A percentile compares a stretch with the other conserved stretches of the same genome.
phyloP scores from a whole-genome alignment of 2,329 filamentous ascomycete species.

The Colletotrichum theobromicola region DNA sequence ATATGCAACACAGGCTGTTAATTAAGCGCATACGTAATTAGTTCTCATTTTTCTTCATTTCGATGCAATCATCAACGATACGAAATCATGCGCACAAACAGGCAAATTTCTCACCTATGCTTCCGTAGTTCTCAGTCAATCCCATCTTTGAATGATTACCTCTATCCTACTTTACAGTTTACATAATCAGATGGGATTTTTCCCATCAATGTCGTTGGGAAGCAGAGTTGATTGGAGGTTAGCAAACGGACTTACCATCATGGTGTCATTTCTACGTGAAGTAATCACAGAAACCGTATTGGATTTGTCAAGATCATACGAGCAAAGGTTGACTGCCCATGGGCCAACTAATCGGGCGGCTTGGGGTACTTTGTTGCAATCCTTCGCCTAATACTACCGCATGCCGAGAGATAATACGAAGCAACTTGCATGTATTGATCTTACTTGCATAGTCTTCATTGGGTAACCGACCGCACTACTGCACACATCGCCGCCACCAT shows the following conservation, averaged over 20 bases:
- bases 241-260: background rate
- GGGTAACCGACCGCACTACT: background rate
- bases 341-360: background rate
- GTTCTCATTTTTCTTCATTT: background rate
- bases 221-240: background rate
- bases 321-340: background rate
- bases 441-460: background rate
- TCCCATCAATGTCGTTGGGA: no score
- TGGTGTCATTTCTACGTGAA: background rate
- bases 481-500: background rate
- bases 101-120: background rate
- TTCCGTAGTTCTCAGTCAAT: background rate
- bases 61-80: background rate
- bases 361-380: background rate
- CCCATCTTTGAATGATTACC: no score
- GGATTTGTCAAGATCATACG: background rate
- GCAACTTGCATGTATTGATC: background rate
- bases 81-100: background rate
- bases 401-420: background rate
- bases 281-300: background rate
- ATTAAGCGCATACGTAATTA: rapidly evolving
- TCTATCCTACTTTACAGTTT: no score
- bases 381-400: background rate
- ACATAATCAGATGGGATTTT: no score
- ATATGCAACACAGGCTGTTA: background rate